Evolutionary conservation across 352 stramenopile genomes (phyloP), one percentile per base, ranked within the genome.

Genomic region (Blastocystis sp.): DNA sequence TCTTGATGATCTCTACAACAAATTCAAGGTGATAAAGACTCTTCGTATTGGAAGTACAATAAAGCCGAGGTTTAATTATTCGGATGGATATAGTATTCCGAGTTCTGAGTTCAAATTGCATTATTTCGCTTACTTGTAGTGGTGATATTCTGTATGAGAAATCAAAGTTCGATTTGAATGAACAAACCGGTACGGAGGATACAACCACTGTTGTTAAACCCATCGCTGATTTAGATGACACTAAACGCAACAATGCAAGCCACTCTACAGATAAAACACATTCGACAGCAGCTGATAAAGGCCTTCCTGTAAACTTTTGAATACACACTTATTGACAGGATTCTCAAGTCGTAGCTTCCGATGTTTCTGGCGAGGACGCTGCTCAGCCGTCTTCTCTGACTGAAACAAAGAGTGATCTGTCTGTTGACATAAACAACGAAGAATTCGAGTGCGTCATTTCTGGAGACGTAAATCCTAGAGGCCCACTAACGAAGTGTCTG

Each of bases 1-100:
- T 47, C 9, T 66, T 23, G 73, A 84, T 66, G 73, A 84, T 26
- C 47, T 84, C 23, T 84, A 84, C 55, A 29, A 53, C 73, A 84
- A 84, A 53, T 84, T 84, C 62, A 26, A 47, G n/a, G 54, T 84
- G 18, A 41, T 84, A 6, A 84, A 68, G 53, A 68, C 62, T 37
- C n/a, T 84, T 63, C 47, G 53, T 23, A 68, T 84, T 45, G 73
- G 73, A n/a, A 84, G 39, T 47, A 66, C 26, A 66, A 37, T 45
- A 4, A 66, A 47, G n/a, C 53, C 45, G 3, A 13, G 29, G 15
- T 68, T 68, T 29, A 26, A 66, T n/a, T 39, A 26, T 15, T 66
- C 73, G 0, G 73, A 84, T 84, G 23, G 13, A 15, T 47, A 66
- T 2, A 84, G 73, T 45, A 39, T 84, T 66, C 47, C 73, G 0